Evolutionary conservation across 164 flowering plant genomes (phyloP).

Genomic region (Aristolochia californica): DNA sequence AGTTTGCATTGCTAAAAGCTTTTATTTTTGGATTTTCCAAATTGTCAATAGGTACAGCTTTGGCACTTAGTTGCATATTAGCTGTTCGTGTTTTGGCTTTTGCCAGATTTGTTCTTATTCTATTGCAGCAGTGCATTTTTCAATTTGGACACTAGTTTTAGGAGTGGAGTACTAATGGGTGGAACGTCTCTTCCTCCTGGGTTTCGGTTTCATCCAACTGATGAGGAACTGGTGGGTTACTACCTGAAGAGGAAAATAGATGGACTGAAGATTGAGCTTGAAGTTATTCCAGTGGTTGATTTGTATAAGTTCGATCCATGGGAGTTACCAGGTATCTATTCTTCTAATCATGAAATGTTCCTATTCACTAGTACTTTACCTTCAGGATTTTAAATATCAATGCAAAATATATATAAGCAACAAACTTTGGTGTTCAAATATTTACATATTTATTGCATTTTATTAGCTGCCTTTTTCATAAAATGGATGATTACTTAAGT

Average conservation of each 20-base stretch:
- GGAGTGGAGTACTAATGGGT: slow-evolving; percentile 37
- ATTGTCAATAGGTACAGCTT: slow-evolving; percentile 55
- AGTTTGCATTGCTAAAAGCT: slow-evolving; percentile 49
- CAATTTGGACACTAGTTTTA: slow-evolving; percentile 1
- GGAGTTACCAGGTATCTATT: slow-evolving; percentile 74
- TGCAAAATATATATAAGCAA: background rate
- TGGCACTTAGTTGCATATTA: slow-evolving; percentile 32
- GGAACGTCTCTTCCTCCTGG: slow-evolving; percentile 75
- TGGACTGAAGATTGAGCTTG: slow-evolving; percentile 79
- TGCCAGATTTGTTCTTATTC: slow-evolving; percentile 2
- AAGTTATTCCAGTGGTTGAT: slow-evolving; percentile 77
- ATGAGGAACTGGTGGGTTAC: slow-evolving; percentile 72
- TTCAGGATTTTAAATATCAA: background rate
- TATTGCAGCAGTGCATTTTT: slow-evolving; percentile 1
- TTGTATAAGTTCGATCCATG: slow-evolving; percentile 90
- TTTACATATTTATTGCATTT: background rate
- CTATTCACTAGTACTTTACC: background rate
- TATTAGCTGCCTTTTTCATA: too few relatives aligned
- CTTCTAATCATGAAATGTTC: background rate
- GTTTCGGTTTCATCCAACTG: slow-evolving; percentile 87
- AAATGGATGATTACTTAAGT: too few relatives aligned
- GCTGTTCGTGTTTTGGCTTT: background rate
- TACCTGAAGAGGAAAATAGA: slow-evolving; percentile 72
- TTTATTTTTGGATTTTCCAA: slow-evolving; percentile 81
- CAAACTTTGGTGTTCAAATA: background rate